These are phyloP conservation scores for Royoungia palumana DNA, from an alignment of 768 basidiomycete genomes.

Conservation along the genomic window DNA sequence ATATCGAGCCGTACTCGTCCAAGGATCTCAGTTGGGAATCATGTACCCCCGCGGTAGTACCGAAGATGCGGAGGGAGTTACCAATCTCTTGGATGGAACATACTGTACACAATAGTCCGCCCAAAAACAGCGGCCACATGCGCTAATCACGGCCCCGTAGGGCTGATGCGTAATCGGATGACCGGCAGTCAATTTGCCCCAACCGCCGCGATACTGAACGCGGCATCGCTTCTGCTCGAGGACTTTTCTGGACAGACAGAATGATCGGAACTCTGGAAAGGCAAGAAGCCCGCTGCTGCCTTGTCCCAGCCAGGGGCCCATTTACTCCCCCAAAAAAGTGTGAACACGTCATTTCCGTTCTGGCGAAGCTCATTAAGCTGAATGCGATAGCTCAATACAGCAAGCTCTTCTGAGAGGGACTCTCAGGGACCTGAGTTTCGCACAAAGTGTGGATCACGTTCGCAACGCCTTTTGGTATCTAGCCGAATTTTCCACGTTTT, in stretches of 20 bases:
- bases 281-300: neutral
- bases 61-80: neutral
- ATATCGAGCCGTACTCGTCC: no score
- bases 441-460: slow-evolving; percentile 7
- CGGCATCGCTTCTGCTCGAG: neutral
- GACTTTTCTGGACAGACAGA: neutral
- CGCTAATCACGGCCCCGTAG: neutral
- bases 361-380: neutral
- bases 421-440: neutral
- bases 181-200: neutral
- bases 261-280: neutral
- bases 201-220: neutral
- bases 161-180: neutral
- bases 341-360: slow-evolving; percentile 10
- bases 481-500: slow-evolving; percentile 10
- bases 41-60: neutral
- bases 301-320: slow-evolving; percentile 1
- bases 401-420: no score
- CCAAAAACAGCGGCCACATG: neutral
- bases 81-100: neutral
- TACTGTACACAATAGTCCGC: no score
- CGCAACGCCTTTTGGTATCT: slow-evolving; percentile 1
- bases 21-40: no score
- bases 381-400: no score
- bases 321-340: neutral